Evolutionary conservation across 176 grass and related monocot genomes (phyloP), one percentile per base, ranked within the genome.

Genomic region (Olyra latifolia): DNA sequence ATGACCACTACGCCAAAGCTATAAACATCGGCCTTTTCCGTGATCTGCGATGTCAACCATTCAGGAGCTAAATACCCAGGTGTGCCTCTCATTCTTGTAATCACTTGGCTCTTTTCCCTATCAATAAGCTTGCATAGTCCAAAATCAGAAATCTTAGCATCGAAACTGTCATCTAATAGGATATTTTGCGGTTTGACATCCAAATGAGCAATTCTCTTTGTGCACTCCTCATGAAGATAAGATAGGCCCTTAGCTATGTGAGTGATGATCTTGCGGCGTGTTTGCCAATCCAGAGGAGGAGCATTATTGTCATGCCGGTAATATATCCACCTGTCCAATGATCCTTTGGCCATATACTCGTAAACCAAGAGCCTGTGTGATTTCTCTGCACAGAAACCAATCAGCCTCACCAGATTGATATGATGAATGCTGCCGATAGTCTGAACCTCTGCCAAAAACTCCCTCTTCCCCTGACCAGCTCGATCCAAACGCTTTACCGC

Each of bases 351-450:
- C 85, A 91, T 88, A 64, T 85, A 83, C 25, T 93, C 87, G 4
- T 89, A 89, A 0, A 89, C 76, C 25, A 87, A 55, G 27, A 93
- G 83, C 44, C 87, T 72, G 13, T 84, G 71, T 7, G 76, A 89
- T 78, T 72, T 77, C 9, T 93, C 91, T 12, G 59, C 76, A 43
- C 87, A 93, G 23, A 89, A 93, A 0, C 91, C 84, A 19, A 87
- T 70, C 17, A 93, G 17, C 11, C 83, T 81, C 4, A 89, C 87
- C 3, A 89, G 70, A 84, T 92, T 61, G 49, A 92, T 72, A 17
- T 89, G 87, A n/a, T 92, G 90, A 52, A 84, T 82, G 45, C 23
- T 84, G 30, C 90, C 80, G 2, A 92, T 92, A 47, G 75, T 92
- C 20, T 85, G n/a, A 28, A 92, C 83, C 46, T 92, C 83, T 17